These are phyloP conservation scores for Amorphotheca resinae DNA, from an alignment of 495 filamentous ascomycete species.

Conservation along the genomic window DNA sequence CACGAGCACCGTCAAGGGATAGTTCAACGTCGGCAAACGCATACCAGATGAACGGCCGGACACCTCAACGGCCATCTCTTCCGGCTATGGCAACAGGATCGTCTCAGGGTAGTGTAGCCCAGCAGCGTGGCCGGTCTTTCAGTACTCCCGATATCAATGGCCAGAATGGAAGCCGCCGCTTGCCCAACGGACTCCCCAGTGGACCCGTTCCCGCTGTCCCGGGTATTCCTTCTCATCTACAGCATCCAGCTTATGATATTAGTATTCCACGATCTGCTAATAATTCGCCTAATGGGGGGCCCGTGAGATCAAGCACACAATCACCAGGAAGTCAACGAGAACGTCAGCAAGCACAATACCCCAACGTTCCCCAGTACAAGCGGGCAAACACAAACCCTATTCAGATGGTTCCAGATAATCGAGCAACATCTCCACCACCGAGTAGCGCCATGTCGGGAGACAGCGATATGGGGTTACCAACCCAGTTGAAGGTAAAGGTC, in stretches of 20 bases:
- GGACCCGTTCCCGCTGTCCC: slow-evolving; percentile 39
- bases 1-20: slow-evolving; percentile 66
- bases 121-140: slow-evolving; percentile 44
- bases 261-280: slow-evolving; percentile 41
- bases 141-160: slow-evolving; percentile 51
- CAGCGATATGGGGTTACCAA: slow-evolving; percentile 48
- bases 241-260: slow-evolving; percentile 39
- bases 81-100: slow-evolving; percentile 51
- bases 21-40: slow-evolving; percentile 46
- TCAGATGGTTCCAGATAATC: slow-evolving; percentile 24
- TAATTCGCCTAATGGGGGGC: slow-evolving; percentile 35
- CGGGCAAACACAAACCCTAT: slow-evolving; percentile 21
- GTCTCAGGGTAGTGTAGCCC: slow-evolving; percentile 28
- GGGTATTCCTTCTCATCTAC: slow-evolving; percentile 41
- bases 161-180: slow-evolving; percentile 25
- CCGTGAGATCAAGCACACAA: slow-evolving; percentile 38
- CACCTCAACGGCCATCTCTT: slow-evolving; percentile 65
- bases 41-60: slow-evolving; percentile 53
- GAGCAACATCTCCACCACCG: slow-evolving; percentile 27
- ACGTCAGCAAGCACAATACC: slow-evolving; percentile 16
- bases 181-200: slow-evolving; percentile 19
- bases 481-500: slow-evolving; percentile 89
- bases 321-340: slow-evolving; percentile 38
- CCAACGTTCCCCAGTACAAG: slow-evolving; percentile 13
- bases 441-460: slow-evolving; percentile 28